Base-by-base conservation (phyloP, 306 rosid species). In the Glycine soja region DNA sequence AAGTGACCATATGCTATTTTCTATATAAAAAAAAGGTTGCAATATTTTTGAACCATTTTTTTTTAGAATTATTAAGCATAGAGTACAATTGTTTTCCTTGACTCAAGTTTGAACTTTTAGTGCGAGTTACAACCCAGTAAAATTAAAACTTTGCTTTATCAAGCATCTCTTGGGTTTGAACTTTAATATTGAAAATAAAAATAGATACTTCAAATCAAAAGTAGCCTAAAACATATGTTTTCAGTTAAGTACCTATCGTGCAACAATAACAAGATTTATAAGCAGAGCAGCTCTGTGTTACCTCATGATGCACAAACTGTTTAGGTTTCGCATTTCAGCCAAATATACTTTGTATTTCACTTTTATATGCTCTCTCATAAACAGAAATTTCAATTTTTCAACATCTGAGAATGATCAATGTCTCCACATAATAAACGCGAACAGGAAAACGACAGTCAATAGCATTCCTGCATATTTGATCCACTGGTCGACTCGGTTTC, bases 401-500 rank as follows among this genome's bases (percentile, higher is more conserved):
- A 85, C 72, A 76, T 12, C 79, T 53, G 80, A 19, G n/a, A 36
- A 18, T 10, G 42, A n/a, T 82, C 54, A 92, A 36, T 45, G 82
- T 75, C 83, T 85, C 88, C 90, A 87, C 6, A 70, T 6, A 79
- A 87, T 14, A 81, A 93, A 86, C 16, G 82, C 77, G 70, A 91
- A 81, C 87, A 95, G 65, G 70, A 91, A 70, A 81, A 89, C 34
- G 18, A 91, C 63, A 4, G 98, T 91, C 78, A 93, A 80, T n/a
- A 88, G 84, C 97, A 90, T 92, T 84, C 98, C 97, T 19, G 90
- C 92, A 72, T 94, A 94, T 83, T 94, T 94, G 86, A 94, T 88
- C 93, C 87, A 83, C 46, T 83, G 91, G 59, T 94, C 94, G 6
- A 80, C 83, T 8, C 93, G 88, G 83, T 92, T 85, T 68, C 94